These are phyloP conservation scores for Acorus gramineus DNA, from an alignment of 106 monocot species.

Conservation along the genomic window DNA sequence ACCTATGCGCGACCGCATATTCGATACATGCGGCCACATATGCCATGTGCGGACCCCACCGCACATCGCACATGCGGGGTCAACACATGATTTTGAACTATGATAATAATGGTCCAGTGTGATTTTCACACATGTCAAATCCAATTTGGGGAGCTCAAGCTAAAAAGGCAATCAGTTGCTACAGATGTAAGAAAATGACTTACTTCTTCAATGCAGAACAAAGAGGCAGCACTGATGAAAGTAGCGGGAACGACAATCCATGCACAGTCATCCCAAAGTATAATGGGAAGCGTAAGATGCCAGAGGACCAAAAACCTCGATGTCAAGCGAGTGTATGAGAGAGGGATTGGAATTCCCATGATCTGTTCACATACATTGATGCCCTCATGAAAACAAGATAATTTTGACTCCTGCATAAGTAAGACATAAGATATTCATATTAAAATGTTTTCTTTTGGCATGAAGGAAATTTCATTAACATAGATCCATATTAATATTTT, in stretches of 20 bases:
- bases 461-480: too few species aligned
- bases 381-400: constrained; percentile 78
- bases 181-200: not conserved
- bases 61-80: too few species aligned
- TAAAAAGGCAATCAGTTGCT: not conserved
- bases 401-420: constrained; percentile 60
- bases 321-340: constrained; percentile 88
- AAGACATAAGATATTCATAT: not conserved
- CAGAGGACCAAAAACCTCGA: constrained; percentile 94
- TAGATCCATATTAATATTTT: too few species aligned
- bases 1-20: too few species aligned
- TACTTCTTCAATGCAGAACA: constrained; percentile 98
- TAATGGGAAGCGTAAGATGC: constrained; percentile 88
- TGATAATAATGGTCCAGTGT: too few species aligned
- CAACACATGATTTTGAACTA: too few species aligned
- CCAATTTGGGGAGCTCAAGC: not conserved
- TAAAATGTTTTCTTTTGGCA: not conserved
- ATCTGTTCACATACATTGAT: constrained; percentile 78
- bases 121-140: not conserved
- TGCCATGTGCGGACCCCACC: too few species aligned
- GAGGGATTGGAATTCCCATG: constrained; percentile 80
- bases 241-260: constrained; percentile 98
- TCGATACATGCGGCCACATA: too few species aligned
- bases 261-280: constrained; percentile 97
- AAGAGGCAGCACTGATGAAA: constrained; percentile 82